Percentiles rank a stretch among this genome's conserved stretches.
Conservation (phyloP, 345 rosid genomes). For the Linum tenue region DNA sequence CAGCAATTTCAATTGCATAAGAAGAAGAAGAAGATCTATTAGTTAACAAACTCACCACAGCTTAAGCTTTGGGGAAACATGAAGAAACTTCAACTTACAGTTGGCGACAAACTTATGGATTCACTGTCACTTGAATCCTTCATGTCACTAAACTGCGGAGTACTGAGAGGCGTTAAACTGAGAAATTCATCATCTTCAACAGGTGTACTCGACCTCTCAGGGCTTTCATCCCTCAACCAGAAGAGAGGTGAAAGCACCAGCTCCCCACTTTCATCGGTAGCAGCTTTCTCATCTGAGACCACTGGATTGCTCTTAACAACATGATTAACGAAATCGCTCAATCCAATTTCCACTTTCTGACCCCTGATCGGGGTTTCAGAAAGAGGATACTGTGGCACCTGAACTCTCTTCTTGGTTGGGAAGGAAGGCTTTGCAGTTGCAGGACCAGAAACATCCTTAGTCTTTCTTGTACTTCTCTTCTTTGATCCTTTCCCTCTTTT, state of each 20-base stretch:
- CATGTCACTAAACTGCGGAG: slow-evolving; percentile 80
- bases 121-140: slow-evolving; percentile 63
- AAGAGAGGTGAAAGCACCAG: slow-evolving; percentile 54
- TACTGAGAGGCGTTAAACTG: slow-evolving; percentile 41
- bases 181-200: slow-evolving; percentile 33
- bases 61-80: background rate
- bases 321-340: too few species aligned
- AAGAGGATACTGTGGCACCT: slow-evolving; percentile 48
- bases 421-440: slow-evolving; percentile 53
- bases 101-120: slow-evolving; percentile 20
- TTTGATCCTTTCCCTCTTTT: slow-evolving; percentile 21
- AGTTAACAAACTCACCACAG: background rate
- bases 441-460: slow-evolving; percentile 19
- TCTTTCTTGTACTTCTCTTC: slow-evolving; percentile 15
- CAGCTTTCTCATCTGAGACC: slow-evolving; percentile 17
- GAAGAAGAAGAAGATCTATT: background rate
- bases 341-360: background rate
- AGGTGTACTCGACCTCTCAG: slow-evolving; percentile 41
- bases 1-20: slow-evolving; percentile 9
- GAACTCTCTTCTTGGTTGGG: slow-evolving; percentile 83
- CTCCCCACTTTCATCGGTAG: slow-evolving; percentile 29
- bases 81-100: slow-evolving; percentile 26
- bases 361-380: slow-evolving; percentile 25
- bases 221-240: slow-evolving; percentile 79
- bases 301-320: slow-evolving; percentile 21